Evolutionary conservation across 805 yeast genomes (phyloP).

Genomic region (Yamadazyma philogaea): DNA sequence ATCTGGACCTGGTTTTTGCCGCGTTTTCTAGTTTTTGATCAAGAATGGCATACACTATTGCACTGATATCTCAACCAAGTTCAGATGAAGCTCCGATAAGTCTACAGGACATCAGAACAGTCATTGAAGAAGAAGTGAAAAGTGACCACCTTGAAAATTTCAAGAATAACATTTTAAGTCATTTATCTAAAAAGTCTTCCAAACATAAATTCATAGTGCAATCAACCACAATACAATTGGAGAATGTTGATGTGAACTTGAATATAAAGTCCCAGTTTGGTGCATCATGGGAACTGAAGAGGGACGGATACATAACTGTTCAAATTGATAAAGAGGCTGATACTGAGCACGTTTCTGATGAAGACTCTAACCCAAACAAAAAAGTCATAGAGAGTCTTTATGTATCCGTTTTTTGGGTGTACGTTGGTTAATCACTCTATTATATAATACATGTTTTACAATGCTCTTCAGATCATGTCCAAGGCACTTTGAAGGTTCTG

Average conservation of each 20-base stretch:
- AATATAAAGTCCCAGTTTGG: conserved; percentile 41
- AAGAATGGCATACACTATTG: conserved; percentile 4
- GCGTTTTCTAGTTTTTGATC: background rate
- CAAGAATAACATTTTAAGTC: conserved; percentile 29
- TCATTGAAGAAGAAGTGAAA: conserved; percentile 10
- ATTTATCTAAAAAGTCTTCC: conserved; percentile 45
- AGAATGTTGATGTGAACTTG: conserved; percentile 20
- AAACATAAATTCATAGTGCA: conserved; percentile 56
- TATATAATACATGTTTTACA: background rate
- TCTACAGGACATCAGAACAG: conserved; percentile 13
- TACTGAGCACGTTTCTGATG: conserved; percentile 20
- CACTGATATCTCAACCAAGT: conserved; percentile 6
- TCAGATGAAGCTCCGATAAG: conserved; percentile 21
- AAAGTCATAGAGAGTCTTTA: background rate
- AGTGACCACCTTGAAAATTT: conserved; percentile 20
- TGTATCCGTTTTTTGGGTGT: conserved; percentile 13
- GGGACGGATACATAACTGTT: conserved; percentile 46
- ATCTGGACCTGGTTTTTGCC: background rate
- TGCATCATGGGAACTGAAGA: conserved; percentile 53
- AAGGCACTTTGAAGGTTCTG: conserved; percentile 16
- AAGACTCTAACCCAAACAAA: conserved; percentile 3
- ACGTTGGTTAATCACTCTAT: conserved; percentile 9
- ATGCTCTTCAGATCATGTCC: conserved; percentile 5
- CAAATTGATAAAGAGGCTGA: conserved; percentile 22
- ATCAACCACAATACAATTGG: conserved; percentile 27